A percentile compares a stretch with the other conserved stretches of the same genome.
phyloP scores from a whole-genome alignment of 2,329 filamentous ascomycete genomes.

The Aspergillus hiratsukae region DNA sequence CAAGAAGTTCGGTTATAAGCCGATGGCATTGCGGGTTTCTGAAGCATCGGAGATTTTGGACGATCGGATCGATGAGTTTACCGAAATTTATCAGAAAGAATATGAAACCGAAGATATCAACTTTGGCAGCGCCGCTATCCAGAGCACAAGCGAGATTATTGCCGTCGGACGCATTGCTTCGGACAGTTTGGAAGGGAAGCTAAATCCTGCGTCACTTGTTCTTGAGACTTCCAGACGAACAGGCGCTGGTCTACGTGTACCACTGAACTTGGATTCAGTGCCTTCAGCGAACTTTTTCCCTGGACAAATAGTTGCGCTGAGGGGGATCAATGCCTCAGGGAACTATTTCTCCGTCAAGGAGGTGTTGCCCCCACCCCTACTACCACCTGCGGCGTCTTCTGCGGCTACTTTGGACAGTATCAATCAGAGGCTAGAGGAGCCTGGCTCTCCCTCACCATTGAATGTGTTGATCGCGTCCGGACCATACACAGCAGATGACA shows the following conservation, averaged over 20 bases:
- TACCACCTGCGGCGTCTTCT: conserved; percentile 69
- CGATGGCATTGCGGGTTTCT: conserved; percentile 89
- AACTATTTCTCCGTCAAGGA: conserved; percentile 76
- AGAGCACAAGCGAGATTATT: conserved; percentile 80
- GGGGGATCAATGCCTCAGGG: conserved; percentile 82
- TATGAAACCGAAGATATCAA: conserved; percentile 71
- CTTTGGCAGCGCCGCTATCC: conserved; percentile 81
- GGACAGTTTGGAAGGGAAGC: conserved; percentile 75
- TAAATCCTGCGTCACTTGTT: conserved; percentile 80
- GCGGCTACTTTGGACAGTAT: conserved; percentile 62
- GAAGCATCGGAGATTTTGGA: conserved; percentile 91
- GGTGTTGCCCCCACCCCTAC: conserved; percentile 67
- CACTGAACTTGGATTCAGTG: conserved; percentile 69
- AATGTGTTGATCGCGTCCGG: conserved; percentile 75
- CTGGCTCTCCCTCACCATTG: conserved; percentile 62
- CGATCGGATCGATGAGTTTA: conserved; percentile 90
- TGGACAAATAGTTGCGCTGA: conserved; percentile 84
- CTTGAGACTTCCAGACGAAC: conserved; percentile 82
- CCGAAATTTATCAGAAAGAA: conserved; percentile 66
- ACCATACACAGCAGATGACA: conserved; percentile 88
- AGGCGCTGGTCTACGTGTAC: conserved; percentile 76
- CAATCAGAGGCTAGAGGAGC: conserved; percentile 63
- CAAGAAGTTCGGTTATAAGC: conserved; percentile 87
- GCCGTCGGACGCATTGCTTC: conserved; percentile 89
- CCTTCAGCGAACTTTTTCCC: conserved; percentile 80